These are phyloP conservation scores for Xylaria venustula DNA, from an alignment of 495 filamentous ascomycete genomes.

Conservation along the genomic window DNA sequence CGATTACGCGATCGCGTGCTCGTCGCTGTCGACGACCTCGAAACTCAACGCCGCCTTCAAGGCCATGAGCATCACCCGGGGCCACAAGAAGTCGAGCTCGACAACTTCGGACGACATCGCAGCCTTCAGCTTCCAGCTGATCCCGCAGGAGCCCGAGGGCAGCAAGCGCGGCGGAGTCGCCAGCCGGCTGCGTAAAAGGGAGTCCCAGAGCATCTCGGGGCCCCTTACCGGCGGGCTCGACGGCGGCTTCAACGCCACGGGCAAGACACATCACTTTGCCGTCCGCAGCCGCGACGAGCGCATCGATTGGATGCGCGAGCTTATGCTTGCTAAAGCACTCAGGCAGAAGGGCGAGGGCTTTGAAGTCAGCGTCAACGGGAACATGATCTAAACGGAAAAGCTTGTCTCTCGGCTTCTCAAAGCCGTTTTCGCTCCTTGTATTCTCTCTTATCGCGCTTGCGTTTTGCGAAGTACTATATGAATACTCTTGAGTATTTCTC, in stretches of 20 bases:
- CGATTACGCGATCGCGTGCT: slow-evolving; percentile 92
- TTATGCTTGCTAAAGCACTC: slow-evolving; percentile 93
- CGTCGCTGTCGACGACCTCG: slow-evolving; percentile 63
- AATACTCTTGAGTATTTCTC: too few species aligned
- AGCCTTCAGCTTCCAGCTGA: slow-evolving; percentile 87
- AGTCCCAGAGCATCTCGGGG: slow-evolving; percentile 32
- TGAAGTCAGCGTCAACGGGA: slow-evolving; percentile 78
- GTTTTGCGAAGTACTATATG: neutral
- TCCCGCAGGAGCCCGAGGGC: slow-evolving; percentile 58
- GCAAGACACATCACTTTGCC: slow-evolving; percentile 92
- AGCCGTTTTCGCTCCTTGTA: neutral
- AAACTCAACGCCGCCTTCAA: slow-evolving; percentile 90
- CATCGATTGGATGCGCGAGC: slow-evolving; percentile 97
- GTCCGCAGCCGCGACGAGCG: slow-evolving; percentile 83
- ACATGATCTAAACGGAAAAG: slow-evolving; percentile 61
- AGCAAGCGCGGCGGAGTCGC: slow-evolving; percentile 41
- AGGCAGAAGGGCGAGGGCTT: slow-evolving; percentile 80
- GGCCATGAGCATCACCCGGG: slow-evolving; percentile 66
- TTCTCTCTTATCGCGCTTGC: neutral
- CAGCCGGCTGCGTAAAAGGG: slow-evolving; percentile 42
- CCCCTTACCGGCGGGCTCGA: slow-evolving; percentile 26
- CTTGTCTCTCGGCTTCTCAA: too few species aligned
- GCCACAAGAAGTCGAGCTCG: slow-evolving; percentile 39
- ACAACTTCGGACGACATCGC: slow-evolving; percentile 48
- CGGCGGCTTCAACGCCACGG: slow-evolving; percentile 52